Evolutionary conservation across 495 filamentous ascomycete genomes (phyloP).

Genomic region (Jackrogersella minutella): DNA sequence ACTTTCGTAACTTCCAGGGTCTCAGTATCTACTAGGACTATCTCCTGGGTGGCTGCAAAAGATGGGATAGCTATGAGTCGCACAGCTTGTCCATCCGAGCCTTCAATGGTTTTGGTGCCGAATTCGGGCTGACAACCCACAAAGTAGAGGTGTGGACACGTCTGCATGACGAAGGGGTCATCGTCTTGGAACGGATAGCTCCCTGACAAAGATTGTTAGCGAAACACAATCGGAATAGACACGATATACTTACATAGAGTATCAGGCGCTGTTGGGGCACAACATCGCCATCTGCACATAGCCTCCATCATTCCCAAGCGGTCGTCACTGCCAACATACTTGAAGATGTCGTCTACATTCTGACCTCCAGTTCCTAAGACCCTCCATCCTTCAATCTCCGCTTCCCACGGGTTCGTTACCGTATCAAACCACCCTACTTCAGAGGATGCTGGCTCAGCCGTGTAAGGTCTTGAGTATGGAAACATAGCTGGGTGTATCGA

Average conservation of each 20-base stretch:
- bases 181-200: constrained; percentile 92
- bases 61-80: constrained; percentile 80
- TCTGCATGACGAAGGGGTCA: constrained; percentile 83
- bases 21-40: constrained; percentile 88
- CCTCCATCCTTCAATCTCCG: constrained; percentile 84
- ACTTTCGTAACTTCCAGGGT: constrained; percentile 80
- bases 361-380: constrained; percentile 88
- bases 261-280: constrained; percentile 95
- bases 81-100: constrained; percentile 70
- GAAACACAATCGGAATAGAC: not conserved
- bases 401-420: constrained; percentile 94
- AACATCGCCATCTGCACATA: constrained; percentile 88
- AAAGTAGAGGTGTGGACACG: constrained; percentile 91
- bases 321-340: constrained; percentile 81
- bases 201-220: constrained; percentile 62
- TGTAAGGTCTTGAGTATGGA: constrained; percentile 73
- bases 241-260: constrained; percentile 78
- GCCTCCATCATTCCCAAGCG: constrained; percentile 88
- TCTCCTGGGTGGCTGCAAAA: constrained; percentile 79
- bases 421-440: constrained; percentile 82
- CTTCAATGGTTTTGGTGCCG: constrained; percentile 72
- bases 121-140: constrained; percentile 87
- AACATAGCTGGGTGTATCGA: constrained; percentile 86
- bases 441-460: constrained; percentile 52
- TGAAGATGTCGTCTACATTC: constrained; percentile 91